Conservation (phyloP, 176 grass and related monocot species). For the Raddia distichophylla region DNA sequence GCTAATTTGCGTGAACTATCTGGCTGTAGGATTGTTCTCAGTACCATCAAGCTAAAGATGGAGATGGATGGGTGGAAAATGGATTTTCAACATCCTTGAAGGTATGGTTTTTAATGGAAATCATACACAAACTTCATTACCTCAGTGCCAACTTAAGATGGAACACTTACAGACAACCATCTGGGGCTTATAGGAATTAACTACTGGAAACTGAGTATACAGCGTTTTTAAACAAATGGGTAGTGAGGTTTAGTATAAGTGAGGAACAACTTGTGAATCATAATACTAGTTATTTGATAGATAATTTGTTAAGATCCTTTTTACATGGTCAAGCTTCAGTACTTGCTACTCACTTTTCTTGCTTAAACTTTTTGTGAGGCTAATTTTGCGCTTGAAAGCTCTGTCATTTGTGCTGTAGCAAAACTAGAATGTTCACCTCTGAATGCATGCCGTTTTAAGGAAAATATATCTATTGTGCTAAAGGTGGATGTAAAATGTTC, state of each 20-base stretch:
- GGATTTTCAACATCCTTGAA: slow-evolving; percentile 64
- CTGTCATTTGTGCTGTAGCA: slow-evolving; percentile 16
- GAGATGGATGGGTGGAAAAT: slow-evolving; percentile 99
- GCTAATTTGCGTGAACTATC: slow-evolving; percentile 37
- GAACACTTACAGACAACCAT: slow-evolving; percentile 25
- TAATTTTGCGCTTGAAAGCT: slow-evolving; percentile 6
- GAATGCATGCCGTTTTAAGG: slow-evolving; percentile 6
- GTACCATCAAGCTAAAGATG: slow-evolving; percentile 93
- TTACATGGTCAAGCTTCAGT: not conserved
- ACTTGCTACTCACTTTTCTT: slow-evolving; percentile 3
- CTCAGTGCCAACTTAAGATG: slow-evolving; percentile 12
- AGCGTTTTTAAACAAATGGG: slow-evolving; percentile 34
- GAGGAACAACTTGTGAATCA: slow-evolving; percentile 12
- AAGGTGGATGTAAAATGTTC: slow-evolving; percentile 16
- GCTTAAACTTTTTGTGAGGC: slow-evolving; percentile 10
- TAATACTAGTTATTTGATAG: slow-evolving; percentile 3
- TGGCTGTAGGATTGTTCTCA: slow-evolving; percentile 75
- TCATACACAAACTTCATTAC: slow-evolving; percentile 14
- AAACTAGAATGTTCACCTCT: not conserved
- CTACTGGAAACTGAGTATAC: not conserved
- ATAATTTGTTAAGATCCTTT: not conserved
- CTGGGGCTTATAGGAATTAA: not conserved
- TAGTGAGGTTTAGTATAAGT: slow-evolving; percentile 14
- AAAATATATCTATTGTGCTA: slow-evolving; percentile 13
- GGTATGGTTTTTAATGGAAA: slow-evolving; percentile 47